phyloP scores from a whole-genome alignment of 2,329 filamentous ascomycete genomes.

The Mollisiaceae sp. region DNA sequence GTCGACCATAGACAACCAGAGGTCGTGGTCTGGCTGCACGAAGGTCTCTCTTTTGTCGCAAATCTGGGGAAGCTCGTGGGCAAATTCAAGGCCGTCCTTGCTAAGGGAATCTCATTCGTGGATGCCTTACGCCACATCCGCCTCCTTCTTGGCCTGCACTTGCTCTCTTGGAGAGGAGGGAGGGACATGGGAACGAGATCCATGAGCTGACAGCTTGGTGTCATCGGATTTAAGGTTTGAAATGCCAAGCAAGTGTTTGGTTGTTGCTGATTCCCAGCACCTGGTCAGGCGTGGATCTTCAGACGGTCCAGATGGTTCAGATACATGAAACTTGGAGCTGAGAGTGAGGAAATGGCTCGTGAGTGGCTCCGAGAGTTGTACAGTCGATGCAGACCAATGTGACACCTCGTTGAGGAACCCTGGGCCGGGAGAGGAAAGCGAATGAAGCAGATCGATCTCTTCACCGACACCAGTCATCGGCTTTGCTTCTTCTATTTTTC shows the following conservation, averaged over 20 bases:
- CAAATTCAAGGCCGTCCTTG: conserved; percentile 1
- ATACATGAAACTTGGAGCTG: conserved; percentile 7
- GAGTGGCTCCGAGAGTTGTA: conserved; percentile 10
- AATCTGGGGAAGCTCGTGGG: conserved; percentile 9
- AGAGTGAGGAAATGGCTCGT: conserved; percentile 2
- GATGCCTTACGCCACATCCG: conserved; percentile 19
- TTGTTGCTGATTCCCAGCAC: conserved; percentile 2
- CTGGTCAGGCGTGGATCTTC: neutral
- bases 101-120: conserved; percentile 11
- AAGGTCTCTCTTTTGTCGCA: conserved; percentile 4
- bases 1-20: conserved; percentile 9
- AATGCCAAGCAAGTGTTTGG: conserved; percentile 11
- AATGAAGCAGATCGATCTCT: conserved; percentile 7
- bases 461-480: neutral
- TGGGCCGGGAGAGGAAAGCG: conserved; percentile 13
- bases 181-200: conserved; percentile 4
- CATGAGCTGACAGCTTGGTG: neutral
- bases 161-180: neutral
- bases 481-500: neutral
- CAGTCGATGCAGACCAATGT: conserved; percentile 6
- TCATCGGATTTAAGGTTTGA: conserved; percentile 10
- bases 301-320: neutral
- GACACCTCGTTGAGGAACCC: conserved; percentile 15
- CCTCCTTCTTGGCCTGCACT: conserved; percentile 8
- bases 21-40: neutral